Base-by-base conservation (phyloP, 108 stramenopile genomes). In the Nitzschia inconspicua region DNA sequence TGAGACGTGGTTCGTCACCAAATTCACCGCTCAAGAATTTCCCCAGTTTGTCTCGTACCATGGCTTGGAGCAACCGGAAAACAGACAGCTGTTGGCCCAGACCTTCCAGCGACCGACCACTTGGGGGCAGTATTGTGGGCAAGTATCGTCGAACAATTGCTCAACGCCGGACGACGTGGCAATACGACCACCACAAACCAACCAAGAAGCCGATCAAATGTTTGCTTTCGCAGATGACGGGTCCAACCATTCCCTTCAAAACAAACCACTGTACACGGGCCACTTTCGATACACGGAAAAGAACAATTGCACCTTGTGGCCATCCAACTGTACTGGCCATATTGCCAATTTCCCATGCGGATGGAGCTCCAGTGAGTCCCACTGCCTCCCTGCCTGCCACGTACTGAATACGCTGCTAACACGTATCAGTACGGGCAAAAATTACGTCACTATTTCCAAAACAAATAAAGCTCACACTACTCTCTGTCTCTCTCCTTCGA, bases 41-140 rank as follows among this genome's bases (percentile, higher is more conserved):
- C 76, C 75, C 14, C 78, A 76, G 27, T 59, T 48, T 60, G 82
- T 78, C 1, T 32, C 70, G 39, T 28, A n/a, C n/a, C n/a, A n/a
- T n/a, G n/a, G n/a, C n/a, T n/a, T n/a, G n/a, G n/a, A 70, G 20
- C 60, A 60, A 8, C 53, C 37, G 8, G 53, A 54, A 35, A 19
- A 19, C 22, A 32, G 53, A n/a, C 53, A 35, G 23, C 28, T 14
- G 24, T 6, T 80, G 22, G 79, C 79, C 0, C 63, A 64, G 27
- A 63, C 40, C 0, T 80, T 80, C 46, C 27, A 56, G 22, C 63
- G 70, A 5, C 79, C 79, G 1, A 62, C 55, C n/a, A 80, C 54
- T 2, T 80, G 74, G 71, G 19, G 34, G 30, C 66, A 75, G 13
- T 80, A 71, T 51, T 80, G 79, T 34, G 44, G 41, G 1, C 18